Percentiles rank a stretch among this genome's conserved stretches.
These are phyloP conservation scores for Hygrophoropsis aurantiaca DNA, from an alignment of 768 basidiomycete species.

Conservation along the genomic window DNA sequence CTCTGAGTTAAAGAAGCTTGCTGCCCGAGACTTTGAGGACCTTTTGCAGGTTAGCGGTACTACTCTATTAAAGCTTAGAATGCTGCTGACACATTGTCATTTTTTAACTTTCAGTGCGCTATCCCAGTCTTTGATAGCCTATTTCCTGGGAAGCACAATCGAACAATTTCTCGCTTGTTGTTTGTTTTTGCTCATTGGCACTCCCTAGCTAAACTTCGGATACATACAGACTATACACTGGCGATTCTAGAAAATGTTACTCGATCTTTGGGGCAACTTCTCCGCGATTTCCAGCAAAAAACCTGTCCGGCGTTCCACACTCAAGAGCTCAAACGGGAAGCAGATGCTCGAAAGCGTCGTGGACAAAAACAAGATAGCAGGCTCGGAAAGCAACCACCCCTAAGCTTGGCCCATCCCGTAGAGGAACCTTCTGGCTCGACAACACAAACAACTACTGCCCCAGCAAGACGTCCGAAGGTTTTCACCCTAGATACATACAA, in stretches of 20 bases:
- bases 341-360: neutral
- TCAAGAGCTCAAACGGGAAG: slow-evolving; percentile 12
- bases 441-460: no score
- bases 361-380: no score
- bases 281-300: slow-evolving; percentile 18
- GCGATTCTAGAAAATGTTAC: slow-evolving; percentile 9
- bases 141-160: slow-evolving; percentile 11
- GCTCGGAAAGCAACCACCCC: no score
- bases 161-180: slow-evolving; percentile 10
- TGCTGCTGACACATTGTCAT: slow-evolving; percentile 3
- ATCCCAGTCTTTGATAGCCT: slow-evolving; percentile 13
- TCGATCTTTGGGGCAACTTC: slow-evolving; percentile 7
- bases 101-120: slow-evolving; percentile 13
- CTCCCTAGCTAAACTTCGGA: slow-evolving; percentile 11
- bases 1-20: neutral
- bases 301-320: slow-evolving; percentile 25
- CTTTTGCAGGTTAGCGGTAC: neutral
- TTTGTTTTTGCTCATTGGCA: slow-evolving; percentile 20
- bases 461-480: neutral
- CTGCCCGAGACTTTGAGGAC: neutral
- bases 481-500: neutral
- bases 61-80: neutral
- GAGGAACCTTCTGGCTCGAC: no score
- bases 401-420: no score
- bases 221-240: slow-evolving; percentile 15